Evolutionary conservation across 2,329 filamentous ascomycete species (phyloP), one percentile per base, ranked within the genome.

Genomic region (Esteya vermicola): DNA sequence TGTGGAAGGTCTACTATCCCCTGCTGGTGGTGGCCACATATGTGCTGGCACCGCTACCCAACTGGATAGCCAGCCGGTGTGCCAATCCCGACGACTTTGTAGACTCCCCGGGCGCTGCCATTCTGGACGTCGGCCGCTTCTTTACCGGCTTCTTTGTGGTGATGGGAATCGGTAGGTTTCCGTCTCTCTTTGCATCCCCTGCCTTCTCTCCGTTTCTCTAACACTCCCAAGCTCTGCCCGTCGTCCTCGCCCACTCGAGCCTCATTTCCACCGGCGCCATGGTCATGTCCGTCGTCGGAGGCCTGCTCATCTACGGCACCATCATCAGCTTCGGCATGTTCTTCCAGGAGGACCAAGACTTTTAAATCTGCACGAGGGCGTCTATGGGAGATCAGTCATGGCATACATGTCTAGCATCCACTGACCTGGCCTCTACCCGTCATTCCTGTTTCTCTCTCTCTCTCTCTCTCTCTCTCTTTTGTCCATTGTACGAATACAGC

Each of bases 271-370:
- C 81, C 43, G 78, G 85, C 39, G 91, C 91, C 36, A 93, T 94
- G 78, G 66, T 85, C 57, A 98, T 98, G 91, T 93, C 84, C 39
- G 82, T 98, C 51, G 64, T 89, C 39, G 91, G 91, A 22, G 91
- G 91, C 39, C 67, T 95, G 44, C 65, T 98, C 57, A 98, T 98
- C 58, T 98, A 98, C 63, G 85, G 85, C 42, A 98, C 91, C 36
- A 95, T 98, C 57, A 93, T 98, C 63, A 91, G 83, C 64, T 98
- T 98, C 61, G 81, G 83, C 49, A 83, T 95, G 78, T 98, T 96
- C 67, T 98, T 98, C 70, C 82, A 89, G 58, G 88, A 96, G 62
- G 86, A 96, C 58, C 83, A 93, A 56, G 91, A 96, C 52, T 98
- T 96, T 60, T 96, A 63, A n/a, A n/a, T n/a, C n/a, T n/a, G n/a